A percentile compares a stretch with the other conserved stretches of the same genome.
These are phyloP conservation scores for Dothidotthia symphoricarpi DNA, from an alignment of 2,329 filamentous ascomycete species.

Conservation along the genomic window DNA sequence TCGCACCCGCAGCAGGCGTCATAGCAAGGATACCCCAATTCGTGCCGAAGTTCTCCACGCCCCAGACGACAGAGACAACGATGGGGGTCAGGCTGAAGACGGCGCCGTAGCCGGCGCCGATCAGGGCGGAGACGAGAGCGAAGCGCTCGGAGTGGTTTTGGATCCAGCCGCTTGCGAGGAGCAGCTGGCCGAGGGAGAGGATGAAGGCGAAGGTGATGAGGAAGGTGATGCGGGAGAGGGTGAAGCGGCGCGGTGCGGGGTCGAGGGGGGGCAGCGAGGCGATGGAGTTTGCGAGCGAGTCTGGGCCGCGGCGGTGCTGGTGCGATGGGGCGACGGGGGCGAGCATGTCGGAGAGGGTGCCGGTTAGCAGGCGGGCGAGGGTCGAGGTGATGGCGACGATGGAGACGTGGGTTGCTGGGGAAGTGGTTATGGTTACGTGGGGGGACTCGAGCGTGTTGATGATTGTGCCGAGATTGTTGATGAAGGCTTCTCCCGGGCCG, in stretches of 20 bases:
- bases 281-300: constrained; percentile 45
- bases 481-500: constrained; percentile 94
- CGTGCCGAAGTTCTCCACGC: constrained; percentile 96
- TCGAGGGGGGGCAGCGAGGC: constrained; percentile 33
- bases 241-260: constrained; percentile 43
- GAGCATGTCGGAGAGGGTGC: constrained; percentile 82
- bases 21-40: constrained; percentile 97
- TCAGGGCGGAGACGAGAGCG: constrained; percentile 77
- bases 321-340: constrained; percentile 58
- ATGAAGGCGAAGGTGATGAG: constrained; percentile 72
- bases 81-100: constrained; percentile 88
- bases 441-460: constrained; percentile 76
- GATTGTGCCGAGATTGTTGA: constrained; percentile 94
- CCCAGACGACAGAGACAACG: constrained; percentile 96
- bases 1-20: constrained; percentile 82
- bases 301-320: constrained; percentile 55
- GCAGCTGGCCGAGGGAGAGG: constrained; percentile 69
- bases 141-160: constrained; percentile 77
- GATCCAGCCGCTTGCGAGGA: constrained; percentile 72
- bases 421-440: constrained; percentile 57
- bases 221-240: constrained; percentile 76
- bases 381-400: constrained; percentile 90
- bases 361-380: constrained; percentile 82
- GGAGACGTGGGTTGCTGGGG: constrained; percentile 84
- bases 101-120: constrained; percentile 90